Evolutionary conservation across 1,284 basidiomycete species (phyloP).

Genomic region (Ganoderma meredithae): DNA sequence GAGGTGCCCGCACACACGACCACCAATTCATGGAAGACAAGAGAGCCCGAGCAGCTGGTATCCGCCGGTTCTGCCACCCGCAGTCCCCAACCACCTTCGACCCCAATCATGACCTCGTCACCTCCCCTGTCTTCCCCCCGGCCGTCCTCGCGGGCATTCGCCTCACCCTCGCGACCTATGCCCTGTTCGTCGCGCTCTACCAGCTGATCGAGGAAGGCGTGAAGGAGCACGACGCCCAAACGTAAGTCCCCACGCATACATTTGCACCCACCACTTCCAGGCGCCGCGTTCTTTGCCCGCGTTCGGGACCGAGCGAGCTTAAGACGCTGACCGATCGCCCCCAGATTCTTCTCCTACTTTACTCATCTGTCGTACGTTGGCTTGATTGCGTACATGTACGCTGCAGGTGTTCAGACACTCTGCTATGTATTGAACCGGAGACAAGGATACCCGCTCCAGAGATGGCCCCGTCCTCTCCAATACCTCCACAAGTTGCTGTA

Average conservation of each 20-base stretch:
- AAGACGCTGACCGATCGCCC: constrained; percentile 11
- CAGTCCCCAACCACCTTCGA: constrained; percentile 54
- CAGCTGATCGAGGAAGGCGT: constrained; percentile 50
- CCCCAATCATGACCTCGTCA: constrained; percentile 56
- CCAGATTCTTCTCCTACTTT: constrained; percentile 70
- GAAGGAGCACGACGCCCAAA: constrained; percentile 38
- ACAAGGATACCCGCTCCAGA: constrained; percentile 60
- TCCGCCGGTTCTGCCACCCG: constrained; percentile 15
- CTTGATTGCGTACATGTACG: constrained; percentile 67
- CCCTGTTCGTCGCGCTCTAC: constrained; percentile 54
- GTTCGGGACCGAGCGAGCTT: not conserved
- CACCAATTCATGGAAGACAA: constrained; percentile 7
- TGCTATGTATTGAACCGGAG: constrained; percentile 46
- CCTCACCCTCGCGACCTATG: constrained; percentile 59
- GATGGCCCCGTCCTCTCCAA: constrained; percentile 65
- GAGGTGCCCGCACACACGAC: not conserved
- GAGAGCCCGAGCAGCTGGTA: constrained; percentile 8
- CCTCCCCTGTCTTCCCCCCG: constrained; percentile 63
- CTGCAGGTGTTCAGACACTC: constrained; percentile 61
- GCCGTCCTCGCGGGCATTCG: constrained; percentile 55
- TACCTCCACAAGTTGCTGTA: constrained; percentile 62
- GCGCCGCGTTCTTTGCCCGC: not conserved
- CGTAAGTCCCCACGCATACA: constrained; percentile 26
- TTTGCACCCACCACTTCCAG: not conserved
- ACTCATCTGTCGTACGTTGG: constrained; percentile 71